Evolutionary conservation across 371 early-diverging fungal species (phyloP), one percentile per base, ranked within the genome.

Genomic region (Mortierella sp.): DNA sequence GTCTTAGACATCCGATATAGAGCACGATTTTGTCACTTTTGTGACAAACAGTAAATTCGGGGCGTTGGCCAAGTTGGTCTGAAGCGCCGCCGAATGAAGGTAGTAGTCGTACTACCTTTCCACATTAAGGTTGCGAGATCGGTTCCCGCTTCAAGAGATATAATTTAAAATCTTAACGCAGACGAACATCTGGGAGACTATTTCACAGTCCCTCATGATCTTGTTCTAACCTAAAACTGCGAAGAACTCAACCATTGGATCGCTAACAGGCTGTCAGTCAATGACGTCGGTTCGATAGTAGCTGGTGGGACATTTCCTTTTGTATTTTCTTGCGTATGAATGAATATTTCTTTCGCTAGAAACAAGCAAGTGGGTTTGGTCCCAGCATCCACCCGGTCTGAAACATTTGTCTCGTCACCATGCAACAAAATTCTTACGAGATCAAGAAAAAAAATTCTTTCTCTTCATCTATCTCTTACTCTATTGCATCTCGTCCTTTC

Each of bases 231-330:
- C 53, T 37, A 49, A 65, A 58, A 32, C 68, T 67, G 68, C 68
- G 68, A 28, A 67, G 53, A 67, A 15, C 53, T 17, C 32, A 60
- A 19, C 60, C 68, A 22, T 67, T 32, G 68, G 45, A 67, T 67
- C 68, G 68, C 68, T 67, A 60, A 67, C 68, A 60, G 51, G 61
- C 40, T 60, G 59, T 45, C 60, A 58, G 60, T 67, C 68, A 67
- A 67, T 67, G 60, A 45, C 59, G 61, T 45, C 51, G 28, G 59
- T 67, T 60, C 35, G 68, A 67, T 67, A 67, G 68, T 67, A 67
- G 68, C 19, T 58, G 34, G 42, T 26, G 64, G 58, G 12, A 70
- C 19, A 51, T 64, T 57, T 54, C 32, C 43, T 43, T 60, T 59
- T 56, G 55, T 42, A 57, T 32, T 64, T 31, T 54, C 51, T 51